Conservation (phyloP, 192 early-diverging fungal species). For the Entomortierella parvispora region DNA sequence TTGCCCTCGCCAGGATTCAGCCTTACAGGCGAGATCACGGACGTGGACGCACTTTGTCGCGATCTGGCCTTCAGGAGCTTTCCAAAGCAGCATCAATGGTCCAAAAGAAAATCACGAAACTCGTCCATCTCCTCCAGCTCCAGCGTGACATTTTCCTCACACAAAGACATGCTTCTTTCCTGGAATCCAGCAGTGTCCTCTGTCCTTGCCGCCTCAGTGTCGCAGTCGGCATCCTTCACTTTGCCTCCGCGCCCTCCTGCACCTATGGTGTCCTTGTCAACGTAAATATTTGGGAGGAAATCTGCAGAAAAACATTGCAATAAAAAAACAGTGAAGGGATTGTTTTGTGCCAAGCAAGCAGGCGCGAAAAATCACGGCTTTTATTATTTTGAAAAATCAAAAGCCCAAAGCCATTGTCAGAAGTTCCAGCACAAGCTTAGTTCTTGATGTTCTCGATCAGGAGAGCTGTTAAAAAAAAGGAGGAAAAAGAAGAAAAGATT, state of each 20-base stretch:
- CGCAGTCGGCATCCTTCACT: background rate
- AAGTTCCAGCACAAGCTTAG: conserved; percentile 49
- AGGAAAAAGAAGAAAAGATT: background rate
- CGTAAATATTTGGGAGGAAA: background rate
- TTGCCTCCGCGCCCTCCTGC: background rate
- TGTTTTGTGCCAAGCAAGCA: conserved; percentile 24
- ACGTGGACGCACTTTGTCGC: conserved; percentile 34
- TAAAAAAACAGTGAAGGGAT: background rate
- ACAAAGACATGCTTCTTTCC: background rate
- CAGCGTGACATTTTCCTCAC: too few relatives aligned
- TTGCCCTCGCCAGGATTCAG: conserved; percentile 17
- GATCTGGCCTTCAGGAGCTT: conserved; percentile 41
- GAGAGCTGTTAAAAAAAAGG: conserved; percentile 23
- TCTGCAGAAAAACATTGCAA: too few relatives aligned
- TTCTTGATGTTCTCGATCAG: conserved; percentile 55
- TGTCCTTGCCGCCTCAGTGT: background rate
- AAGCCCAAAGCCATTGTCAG: conserved; percentile 15
- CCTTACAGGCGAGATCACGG: conserved; percentile 13
- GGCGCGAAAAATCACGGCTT: too few relatives aligned
- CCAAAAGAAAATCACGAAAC: conserved; percentile 13
- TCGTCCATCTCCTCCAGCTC: background rate
- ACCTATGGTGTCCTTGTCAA: background rate
- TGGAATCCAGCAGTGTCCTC: background rate
- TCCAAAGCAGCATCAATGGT: conserved; percentile 50
- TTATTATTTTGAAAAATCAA: conserved; percentile 35